Conservation (phyloP, 148 eudicot genomes). For the Persicaria maculosa region DNA sequence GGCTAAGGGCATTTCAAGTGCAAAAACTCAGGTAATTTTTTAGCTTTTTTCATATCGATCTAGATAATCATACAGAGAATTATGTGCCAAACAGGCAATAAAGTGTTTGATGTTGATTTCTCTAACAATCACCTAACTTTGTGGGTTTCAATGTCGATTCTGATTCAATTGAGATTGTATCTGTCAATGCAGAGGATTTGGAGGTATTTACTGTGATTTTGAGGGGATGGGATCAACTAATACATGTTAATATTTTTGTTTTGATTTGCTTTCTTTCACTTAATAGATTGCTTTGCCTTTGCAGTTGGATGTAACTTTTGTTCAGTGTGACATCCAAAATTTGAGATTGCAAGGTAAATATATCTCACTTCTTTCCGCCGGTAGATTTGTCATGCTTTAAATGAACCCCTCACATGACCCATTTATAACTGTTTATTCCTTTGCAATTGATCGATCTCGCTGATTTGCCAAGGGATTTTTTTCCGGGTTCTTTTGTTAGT, state of each 20-base stretch:
- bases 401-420: neutral
- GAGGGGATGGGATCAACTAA: neutral
- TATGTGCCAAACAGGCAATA: too few relatives aligned
- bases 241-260: neutral
- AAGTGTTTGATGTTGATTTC: too few relatives aligned
- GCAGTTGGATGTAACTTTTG: conserved; percentile 73
- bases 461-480: neutral
- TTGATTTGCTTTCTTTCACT: neutral
- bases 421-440: neutral
- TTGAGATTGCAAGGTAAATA: conserved; percentile 48
- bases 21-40: too few relatives aligned
- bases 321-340: conserved; percentile 59
- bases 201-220: conserved; percentile 45
- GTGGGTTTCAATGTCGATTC: too few relatives aligned
- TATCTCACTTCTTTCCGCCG: neutral
- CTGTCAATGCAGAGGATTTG: conserved; percentile 69
- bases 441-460: neutral
- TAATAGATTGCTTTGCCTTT: conserved; percentile 11
- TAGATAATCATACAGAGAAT: too few relatives aligned
- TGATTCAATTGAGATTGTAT: conserved; percentile 33
- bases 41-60: too few relatives aligned
- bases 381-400: neutral
- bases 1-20: too few relatives aligned
- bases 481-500: neutral
- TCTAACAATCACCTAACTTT: too few relatives aligned